These are phyloP conservation scores for Geranium incanum DNA, from an alignment of 441 rosid species.

Conservation along the genomic window DNA sequence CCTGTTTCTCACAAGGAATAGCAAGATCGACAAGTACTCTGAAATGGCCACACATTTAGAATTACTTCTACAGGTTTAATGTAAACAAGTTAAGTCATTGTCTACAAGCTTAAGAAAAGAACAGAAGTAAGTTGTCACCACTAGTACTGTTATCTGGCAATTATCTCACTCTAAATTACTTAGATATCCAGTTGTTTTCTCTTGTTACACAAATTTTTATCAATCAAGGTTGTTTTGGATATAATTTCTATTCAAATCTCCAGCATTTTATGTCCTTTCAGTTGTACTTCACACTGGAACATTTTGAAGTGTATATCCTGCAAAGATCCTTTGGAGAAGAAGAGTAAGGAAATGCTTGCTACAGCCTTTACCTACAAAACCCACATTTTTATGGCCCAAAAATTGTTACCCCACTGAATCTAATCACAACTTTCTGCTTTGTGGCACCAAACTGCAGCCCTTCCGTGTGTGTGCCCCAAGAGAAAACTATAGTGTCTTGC, in stretches of 20 bases:
- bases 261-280: background rate
- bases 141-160: background rate
- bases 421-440: background rate
- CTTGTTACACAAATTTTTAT: background rate
- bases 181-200: background rate
- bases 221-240: background rate
- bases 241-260: background rate
- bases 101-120: background rate
- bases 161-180: background rate
- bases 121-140: background rate
- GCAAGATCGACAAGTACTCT: conserved; percentile 77
- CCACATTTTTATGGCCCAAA: background rate
- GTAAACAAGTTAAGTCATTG: background rate
- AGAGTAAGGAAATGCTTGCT: background rate
- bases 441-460: background rate
- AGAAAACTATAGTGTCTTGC: background rate
- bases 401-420: background rate
- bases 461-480: background rate
- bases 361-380: background rate
- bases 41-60: conserved; percentile 19
- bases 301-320: too few species aligned
- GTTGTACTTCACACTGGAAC: background rate
- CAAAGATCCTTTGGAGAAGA: background rate
- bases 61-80: conserved; percentile 9
- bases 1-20: conserved; percentile 74